Evolutionary conservation across 2,329 filamentous ascomycete genomes (phyloP).

Genomic region (Arachnopeziza araneosa): DNA sequence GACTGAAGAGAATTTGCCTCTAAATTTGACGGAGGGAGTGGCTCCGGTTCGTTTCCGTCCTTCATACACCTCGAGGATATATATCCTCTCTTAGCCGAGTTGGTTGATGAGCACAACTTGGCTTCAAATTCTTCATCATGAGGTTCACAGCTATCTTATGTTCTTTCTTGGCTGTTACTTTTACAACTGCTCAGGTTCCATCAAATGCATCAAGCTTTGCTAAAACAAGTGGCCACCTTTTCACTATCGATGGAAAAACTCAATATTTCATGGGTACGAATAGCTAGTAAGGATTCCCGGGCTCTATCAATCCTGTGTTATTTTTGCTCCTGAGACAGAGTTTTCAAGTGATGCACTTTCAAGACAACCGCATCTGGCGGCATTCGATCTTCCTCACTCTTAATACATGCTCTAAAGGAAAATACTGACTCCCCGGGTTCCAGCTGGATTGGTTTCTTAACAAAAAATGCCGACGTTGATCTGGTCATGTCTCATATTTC

Average conservation of each 20-base stretch:
- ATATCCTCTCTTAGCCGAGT: neutral
- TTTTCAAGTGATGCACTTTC: no score
- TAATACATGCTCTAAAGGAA: no score
- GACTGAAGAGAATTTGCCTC: neutral
- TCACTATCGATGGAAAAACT: constrained; percentile 40
- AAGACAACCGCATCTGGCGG: no score
- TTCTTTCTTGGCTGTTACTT: neutral
- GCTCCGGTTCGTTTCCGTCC: neutral
- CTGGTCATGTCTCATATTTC: constrained; percentile 42
- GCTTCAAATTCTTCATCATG: neutral
- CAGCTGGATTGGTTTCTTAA: constrained; percentile 49
- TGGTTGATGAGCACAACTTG: neutral
- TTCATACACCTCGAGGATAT: neutral
- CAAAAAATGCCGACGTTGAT: constrained; percentile 50
- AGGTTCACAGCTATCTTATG: neutral
- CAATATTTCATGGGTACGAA: constrained; percentile 50
- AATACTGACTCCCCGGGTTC: no score
- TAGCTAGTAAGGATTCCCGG: no score
- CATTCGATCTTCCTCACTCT: no score
- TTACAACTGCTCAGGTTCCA: neutral
- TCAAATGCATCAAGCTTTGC: constrained; percentile 11
- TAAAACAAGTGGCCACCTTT: constrained; percentile 28
- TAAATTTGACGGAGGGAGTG: neutral
- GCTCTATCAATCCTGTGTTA: no score
- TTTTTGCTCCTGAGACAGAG: no score